Evolutionary conservation across 2,329 filamentous ascomycete genomes (phyloP), one percentile per base, ranked within the genome.

Genomic region (Trichoderma aggressivum): DNA sequence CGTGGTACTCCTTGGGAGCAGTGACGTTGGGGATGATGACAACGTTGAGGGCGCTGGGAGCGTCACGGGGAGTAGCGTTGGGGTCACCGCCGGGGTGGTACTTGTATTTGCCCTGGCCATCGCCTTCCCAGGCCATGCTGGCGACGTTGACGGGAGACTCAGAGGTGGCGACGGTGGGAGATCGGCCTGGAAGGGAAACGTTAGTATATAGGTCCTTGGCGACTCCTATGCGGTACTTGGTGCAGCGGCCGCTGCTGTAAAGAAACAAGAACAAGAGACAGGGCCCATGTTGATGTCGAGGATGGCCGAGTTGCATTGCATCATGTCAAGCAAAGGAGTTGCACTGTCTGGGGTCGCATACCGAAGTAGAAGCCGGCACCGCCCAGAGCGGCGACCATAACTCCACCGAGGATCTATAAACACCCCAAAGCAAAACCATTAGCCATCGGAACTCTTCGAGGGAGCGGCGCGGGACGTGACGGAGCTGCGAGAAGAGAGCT

Each of bases 21-120:
- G 91, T 96, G 80, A 99, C 94, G 80, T 97, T 92, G 79, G 96
- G 96, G 70, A 99, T 87, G 80, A 99, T 91, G 77, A 98, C 94
- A 75, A 92, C 92, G 88, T 99, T 97, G 84, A 99, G 85, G 74
- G 96, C 96, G 82, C 93, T 97, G 75, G 96, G 96, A 73, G 96
- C 96, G 79, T 98, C 93, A 86, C 91, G 94, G 81, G 92, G 92
- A 73, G 89, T 84, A 79, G 90, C 86, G 83, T 80, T 90, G 79
- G 87, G 84, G 84, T 98, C 93, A 78, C 94, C 96, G 78, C 93
- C 92, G 72, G 94, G 94, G 86, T 93, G 89, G 85, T 94, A 94
- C 82, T 90, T 87, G 87, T 90, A 89, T 83, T 93, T 92, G 80
- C 90, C 89, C 75, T 83, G 78, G 74, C 86, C 82, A 72, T 88